Evolutionary conservation across 306 rosid species (phyloP), one percentile per base, ranked within the genome.

Genomic region (Acacia confusa): DNA sequence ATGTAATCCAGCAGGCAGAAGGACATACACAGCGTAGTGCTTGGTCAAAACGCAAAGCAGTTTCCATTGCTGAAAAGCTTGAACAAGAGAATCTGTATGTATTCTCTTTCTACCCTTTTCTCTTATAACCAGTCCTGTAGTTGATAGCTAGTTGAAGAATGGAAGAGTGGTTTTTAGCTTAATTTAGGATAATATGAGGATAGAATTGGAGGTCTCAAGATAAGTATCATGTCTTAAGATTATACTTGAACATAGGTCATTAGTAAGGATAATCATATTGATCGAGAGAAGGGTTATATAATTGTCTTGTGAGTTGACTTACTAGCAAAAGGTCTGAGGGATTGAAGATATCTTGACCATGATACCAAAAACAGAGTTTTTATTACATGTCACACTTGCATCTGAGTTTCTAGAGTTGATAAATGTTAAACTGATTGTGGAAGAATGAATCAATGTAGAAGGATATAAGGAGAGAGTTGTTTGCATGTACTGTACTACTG

Each of bases 51-150:
- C 97, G 90, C 78, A 96, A 86, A 85, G 98, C 99, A 27, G 94
- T 96, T 84, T 96, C 99, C 47, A 96, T 96, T 78, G 99, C 99
- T 47, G 99, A 96, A 85, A 93, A 96, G 90, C 99, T 96, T 20
- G 99, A 93, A 87, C 97, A 92, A 79, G 99, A 96, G 86, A 96
- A 96, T 80, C 81, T 96, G 99, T 96, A 88, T 68, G 58, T 71
- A 97, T 55, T 82, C 38, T 70, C 16, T 40, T 74, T 78, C 81
- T 76, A 7, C 83, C 82, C 38, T 38, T 61, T 61, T 38, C 43
- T 70, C 61, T 77, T 34, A 43, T 34, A 12, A 66, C 13, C 13
- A 38, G 53, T 27, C 32, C 53, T 68, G 7, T 41, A 22, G 50
- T 40, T 43, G 50, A 11, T 41, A 28, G 43, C 63, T 74, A 50